Base-by-base conservation (phyloP, 805 yeast genomes). In the Yamadazyma scolyti region DNA sequence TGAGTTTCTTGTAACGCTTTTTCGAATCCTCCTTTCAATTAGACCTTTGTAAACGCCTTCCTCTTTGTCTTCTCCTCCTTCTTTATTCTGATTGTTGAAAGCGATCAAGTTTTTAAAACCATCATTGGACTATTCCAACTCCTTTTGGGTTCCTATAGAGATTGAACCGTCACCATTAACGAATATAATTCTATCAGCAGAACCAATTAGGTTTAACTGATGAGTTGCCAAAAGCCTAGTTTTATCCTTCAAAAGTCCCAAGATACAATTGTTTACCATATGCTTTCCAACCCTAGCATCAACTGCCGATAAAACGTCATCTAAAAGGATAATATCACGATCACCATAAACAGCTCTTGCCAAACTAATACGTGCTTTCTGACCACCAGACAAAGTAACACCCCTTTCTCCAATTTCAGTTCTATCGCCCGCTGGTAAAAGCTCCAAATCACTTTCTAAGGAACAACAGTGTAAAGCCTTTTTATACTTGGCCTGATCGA, bases 401-500 rank as follows among this genome's bases (percentile, higher is more conserved):
- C 65, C 65, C 25, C 61, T 40, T 40, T 59, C 64, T 37, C 65
- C 65, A 36, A 59, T 54, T 40, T 59, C 64, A 12, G 65, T 57
- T 19, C 46, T 31, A 37, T 58, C 65, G 27, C 63, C 62, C 17
- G 58, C 62, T 3, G 58, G 58, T 23, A 58, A 47, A 18, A 50
- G 44, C 23, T 52, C 56, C 24, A 58, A 47, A 39, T 58, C 64
- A 26, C 51, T 46, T 37, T 55, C 56, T 24, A 58, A 47, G 5
- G 60, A 48, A 37, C 64, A 58, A 5, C 52, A 36, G 34, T 53
- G 48, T 9, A 59, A 35, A 4, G 56, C 54, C 10, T 45, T 38
- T 7, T 48, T 40, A 35, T 59, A 59, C 20, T 34, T 37, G 22
- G 43, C 34, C 24, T 43, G 48, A 24, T 56, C 54, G 11, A 25